Evolutionary conservation across 495 filamentous ascomycete species (phyloP).

Genomic region (Penicillium robsamsonii): DNA sequence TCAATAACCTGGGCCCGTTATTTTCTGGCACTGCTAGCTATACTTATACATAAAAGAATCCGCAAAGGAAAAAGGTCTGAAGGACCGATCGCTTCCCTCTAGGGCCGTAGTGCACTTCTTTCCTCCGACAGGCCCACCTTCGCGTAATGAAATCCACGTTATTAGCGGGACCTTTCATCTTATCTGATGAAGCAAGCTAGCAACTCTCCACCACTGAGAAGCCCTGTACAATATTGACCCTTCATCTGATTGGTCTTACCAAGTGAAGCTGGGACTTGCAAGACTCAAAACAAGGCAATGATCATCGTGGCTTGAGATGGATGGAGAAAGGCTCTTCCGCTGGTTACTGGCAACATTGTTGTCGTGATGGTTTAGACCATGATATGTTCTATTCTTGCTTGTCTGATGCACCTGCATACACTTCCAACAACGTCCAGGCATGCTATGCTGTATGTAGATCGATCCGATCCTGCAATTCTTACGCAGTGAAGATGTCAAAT

Average conservation of each 20-base stretch:
- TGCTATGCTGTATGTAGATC: background rate
- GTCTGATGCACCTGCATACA: background rate
- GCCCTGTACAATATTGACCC: background rate
- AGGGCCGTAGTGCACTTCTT: background rate
- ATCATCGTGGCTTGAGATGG: conserved; percentile 1
- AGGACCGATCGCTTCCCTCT: background rate
- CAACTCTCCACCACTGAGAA: background rate
- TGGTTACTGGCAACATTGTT: background rate
- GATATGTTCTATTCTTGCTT: background rate
- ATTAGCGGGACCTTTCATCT: conserved; percentile 6
- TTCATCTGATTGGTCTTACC: background rate
- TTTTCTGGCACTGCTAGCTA: background rate
- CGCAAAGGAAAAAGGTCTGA: background rate
- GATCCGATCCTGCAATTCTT: background rate
- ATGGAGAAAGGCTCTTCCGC: conserved; percentile 4
- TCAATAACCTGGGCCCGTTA: background rate
- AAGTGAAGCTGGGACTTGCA: background rate
- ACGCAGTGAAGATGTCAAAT: background rate
- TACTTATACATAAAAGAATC: background rate
- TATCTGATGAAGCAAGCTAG: conserved; percentile 8
- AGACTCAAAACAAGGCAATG: conserved; percentile 4
- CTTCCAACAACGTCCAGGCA: background rate
- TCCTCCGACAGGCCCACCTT: conserved; percentile 5
- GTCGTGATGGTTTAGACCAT: background rate
- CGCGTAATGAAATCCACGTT: conserved; percentile 4